Evolutionary conservation across 805 yeast species (phyloP), one percentile per base, ranked within the genome.

Genomic region (Zygosaccharomyces gambellarensis): DNA sequence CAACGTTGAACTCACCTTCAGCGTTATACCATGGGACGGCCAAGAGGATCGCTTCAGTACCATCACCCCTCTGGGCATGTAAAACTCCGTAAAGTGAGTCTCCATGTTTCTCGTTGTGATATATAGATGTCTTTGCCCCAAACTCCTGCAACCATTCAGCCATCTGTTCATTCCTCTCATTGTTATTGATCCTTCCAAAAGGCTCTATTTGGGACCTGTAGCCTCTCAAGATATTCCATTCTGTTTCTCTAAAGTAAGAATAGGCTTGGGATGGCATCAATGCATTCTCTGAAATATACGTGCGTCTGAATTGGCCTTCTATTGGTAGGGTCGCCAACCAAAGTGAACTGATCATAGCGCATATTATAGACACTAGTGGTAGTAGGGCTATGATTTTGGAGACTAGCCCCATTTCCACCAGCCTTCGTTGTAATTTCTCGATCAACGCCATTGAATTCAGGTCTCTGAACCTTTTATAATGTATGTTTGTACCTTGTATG

Each of bases 211-310:
- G 60, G 50, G 64, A 46, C 51, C 96, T 76, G 62, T 83, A 89
- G 0, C 97, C 99, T 50, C 98, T 74, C 29, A 89, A 79, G 48
- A 86, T 73, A 60, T 90, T 88, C 97, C 98, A 94, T 64, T 94
- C 98, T 36, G 89, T 81, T 62, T 92, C 98, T 48, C 97, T 76
- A 65, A 87, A 94, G 64, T 89, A 90, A 22, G 95, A 83, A 58
- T 84, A 83, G 2, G 94, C 98, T 65, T 94, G 98, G 0, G 95
- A 90, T 6, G 99, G 97, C 87, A 94, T 83, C 65, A 94, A 73
- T 29, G 99, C 99, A 68, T 94, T 94, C 63, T 94, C 99, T 6
- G 95, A 85, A 10, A 90, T 85, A 65, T 94, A 94, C 2, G 97
- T 89, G 54, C 75, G 69, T 48, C 97, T 74, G 65, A 72, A 88